These are phyloP conservation scores for Fusarium sublunatum DNA, from an alignment of 2,329 filamentous ascomycete species.

Conservation along the genomic window DNA sequence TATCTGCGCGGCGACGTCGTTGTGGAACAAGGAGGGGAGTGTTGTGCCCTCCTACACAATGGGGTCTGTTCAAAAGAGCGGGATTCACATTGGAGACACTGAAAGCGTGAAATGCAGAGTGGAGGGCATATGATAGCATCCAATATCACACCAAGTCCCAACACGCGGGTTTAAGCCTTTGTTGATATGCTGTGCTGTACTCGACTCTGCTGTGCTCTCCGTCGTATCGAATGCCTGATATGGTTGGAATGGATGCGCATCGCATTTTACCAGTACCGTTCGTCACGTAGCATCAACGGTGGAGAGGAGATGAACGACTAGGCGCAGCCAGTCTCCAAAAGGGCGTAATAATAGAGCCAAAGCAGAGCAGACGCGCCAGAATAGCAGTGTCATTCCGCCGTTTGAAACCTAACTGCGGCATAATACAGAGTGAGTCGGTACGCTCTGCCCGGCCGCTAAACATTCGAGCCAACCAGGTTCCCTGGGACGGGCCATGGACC, in stretches of 20 bases:
- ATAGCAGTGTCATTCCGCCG: slow-evolving; percentile 12
- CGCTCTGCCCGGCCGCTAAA: slow-evolving; percentile 9
- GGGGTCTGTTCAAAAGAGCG: slow-evolving; percentile 41
- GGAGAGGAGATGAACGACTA: slow-evolving; percentile 35
- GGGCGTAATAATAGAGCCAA: slow-evolving; percentile 20
- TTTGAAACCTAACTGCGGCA: slow-evolving; percentile 17
- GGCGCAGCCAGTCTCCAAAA: slow-evolving; percentile 33
- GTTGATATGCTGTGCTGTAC: not conserved
- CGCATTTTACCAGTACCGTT: slow-evolving; percentile 15
- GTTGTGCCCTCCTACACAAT: slow-evolving; percentile 17
- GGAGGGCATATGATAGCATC: slow-evolving; percentile 15
- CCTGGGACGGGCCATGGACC: slow-evolving; percentile 22
- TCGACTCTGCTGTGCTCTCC: not conserved
- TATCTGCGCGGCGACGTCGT: slow-evolving; percentile 29
- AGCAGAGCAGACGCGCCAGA: slow-evolving; percentile 28
- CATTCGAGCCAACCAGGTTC: slow-evolving; percentile 21
- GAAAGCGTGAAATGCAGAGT: slow-evolving; percentile 17
- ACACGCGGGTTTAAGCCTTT: slow-evolving; percentile 3
- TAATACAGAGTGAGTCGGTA: slow-evolving; percentile 2
- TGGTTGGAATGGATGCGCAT: slow-evolving; percentile 28
- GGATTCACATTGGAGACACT: slow-evolving; percentile 25
- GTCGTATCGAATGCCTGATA: slow-evolving; percentile 29
- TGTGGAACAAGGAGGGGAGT: slow-evolving; percentile 35
- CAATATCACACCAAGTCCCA: not conserved
- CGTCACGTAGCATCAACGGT: slow-evolving; percentile 41